These are phyloP conservation scores for Mucor racemosus DNA, from an alignment of 371 early-diverging fungal species.

Conservation along the genomic window DNA sequence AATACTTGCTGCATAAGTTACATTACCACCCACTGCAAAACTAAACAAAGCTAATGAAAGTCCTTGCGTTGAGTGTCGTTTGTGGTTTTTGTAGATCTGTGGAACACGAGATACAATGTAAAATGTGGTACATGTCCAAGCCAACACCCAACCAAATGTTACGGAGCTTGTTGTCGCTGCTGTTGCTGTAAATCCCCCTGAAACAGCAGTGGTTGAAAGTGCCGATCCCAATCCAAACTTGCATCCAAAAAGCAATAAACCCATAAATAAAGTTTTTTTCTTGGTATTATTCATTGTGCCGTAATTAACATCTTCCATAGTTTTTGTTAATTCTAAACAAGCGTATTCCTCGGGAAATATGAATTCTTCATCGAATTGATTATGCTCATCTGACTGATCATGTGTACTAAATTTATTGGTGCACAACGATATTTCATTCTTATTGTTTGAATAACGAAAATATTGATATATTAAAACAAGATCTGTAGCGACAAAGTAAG, in stretches of 20 bases:
- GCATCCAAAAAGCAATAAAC: slow-evolving; percentile 15
- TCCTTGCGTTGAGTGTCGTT: slow-evolving; percentile 66
- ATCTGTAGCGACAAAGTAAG: slow-evolving; percentile 29
- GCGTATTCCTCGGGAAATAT: not conserved
- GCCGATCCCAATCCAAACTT: slow-evolving; percentile 1
- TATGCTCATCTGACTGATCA: not conserved
- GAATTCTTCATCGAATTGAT: not conserved
- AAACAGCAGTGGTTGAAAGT: not conserved
- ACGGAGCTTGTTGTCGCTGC: not conserved
- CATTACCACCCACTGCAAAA: slow-evolving; percentile 70
- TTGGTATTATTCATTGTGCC: slow-evolving; percentile 8
- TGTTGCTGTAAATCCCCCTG: not conserved
- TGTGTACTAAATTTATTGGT: slow-evolving; percentile 1
- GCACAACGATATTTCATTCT: not conserved
- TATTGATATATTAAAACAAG: slow-evolving; percentile 31
- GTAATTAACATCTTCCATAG: not conserved
- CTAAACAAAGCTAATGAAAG: slow-evolving; percentile 66
- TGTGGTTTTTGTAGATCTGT: slow-evolving; percentile 64
- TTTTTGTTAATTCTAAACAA: slow-evolving; percentile 4
- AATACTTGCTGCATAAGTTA: slow-evolving; percentile 67
- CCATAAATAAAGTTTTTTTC: slow-evolving; percentile 11
- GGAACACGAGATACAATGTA: slow-evolving; percentile 71
- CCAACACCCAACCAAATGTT: slow-evolving; percentile 56
- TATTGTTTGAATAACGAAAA: slow-evolving; percentile 18
- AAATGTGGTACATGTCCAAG: slow-evolving; percentile 67